Base-by-base conservation (phyloP, 768 basidiomycete species). In the Leccinum subtestaceum region DNA sequence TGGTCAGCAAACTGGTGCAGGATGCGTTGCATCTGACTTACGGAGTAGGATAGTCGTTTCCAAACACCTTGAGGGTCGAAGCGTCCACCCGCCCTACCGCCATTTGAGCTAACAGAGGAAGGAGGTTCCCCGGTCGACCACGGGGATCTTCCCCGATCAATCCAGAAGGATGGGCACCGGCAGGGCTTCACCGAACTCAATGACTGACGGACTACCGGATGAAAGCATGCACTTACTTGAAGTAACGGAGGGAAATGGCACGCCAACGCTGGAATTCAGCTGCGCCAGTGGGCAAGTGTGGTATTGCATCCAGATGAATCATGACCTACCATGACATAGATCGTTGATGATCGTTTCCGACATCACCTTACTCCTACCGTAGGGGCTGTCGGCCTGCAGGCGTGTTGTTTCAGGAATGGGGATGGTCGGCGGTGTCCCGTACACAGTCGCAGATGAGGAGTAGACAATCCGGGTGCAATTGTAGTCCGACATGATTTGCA, bases 401-500 rank as follows among this genome's bases (percentile, higher is more conserved):
- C 89, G 86, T 4, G 93, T 95, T 3, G 87, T 83, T 75, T 99
- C 97, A 15, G 95, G 93, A 64, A 98, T 98, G 54, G 97, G 97
- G 48, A 98, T 91, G 53, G 77, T 78, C 21, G 92, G 88, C 10
- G 97, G 97, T 4, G 87, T 95, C 55, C 97, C 97, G 70, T 99
- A 99, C 25, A 99, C 97, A 17, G 97, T 98, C 6, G 97, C 97
- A 23, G 94, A 96, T 11, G 95, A 98, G 1, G 97, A 98, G 78
- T 98, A 99, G 54, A 99, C 96, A 58, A 99, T 78, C 60, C 93
- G 84, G 55, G 82, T 81, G 77, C 91, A 93, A 62, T 88, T 87
- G 74, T 85, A 93, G 55, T 89, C 89, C 45, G 79, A 76, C 95
- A 96, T 96, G 64, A 84, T 79, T 78, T 95, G 88, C 63, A 97